Evolutionary conservation across 2,329 filamentous ascomycete species (phyloP).

Genomic region (Arthrobotrys megalospora): DNA sequence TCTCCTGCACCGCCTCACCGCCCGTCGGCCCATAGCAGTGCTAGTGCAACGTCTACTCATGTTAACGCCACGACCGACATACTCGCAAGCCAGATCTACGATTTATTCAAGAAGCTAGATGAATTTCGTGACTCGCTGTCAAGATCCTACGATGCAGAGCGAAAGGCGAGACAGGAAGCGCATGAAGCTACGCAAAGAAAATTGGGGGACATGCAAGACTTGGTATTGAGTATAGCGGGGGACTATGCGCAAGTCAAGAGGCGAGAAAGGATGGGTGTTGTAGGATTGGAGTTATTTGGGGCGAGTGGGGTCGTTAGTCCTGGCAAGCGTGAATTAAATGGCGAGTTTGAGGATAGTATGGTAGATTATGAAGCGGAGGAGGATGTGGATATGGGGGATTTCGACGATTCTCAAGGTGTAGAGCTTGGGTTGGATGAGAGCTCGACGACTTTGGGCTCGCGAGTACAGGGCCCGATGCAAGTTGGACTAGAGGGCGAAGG

Average conservation of each 20-base stretch:
- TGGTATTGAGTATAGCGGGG: constrained; percentile 11
- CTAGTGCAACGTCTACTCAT: not conserved
- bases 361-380: constrained; percentile 7
- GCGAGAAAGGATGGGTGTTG: constrained; percentile 23
- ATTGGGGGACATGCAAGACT: constrained; percentile 35
- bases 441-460: not conserved
- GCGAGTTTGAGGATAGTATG: constrained; percentile 7
- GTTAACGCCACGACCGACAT: constrained; percentile 7
- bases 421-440: constrained; percentile 27
- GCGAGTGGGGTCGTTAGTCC: constrained; percentile 29
- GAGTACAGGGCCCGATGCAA: not conserved
- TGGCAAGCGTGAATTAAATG: not conserved
- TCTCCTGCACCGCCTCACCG: not conserved
- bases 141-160: constrained; percentile 27
- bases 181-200: constrained; percentile 40
- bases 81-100: constrained; percentile 29
- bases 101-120: constrained; percentile 33
- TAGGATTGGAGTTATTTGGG: constrained; percentile 36
- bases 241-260: constrained; percentile 28
- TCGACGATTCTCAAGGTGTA: constrained; percentile 36
- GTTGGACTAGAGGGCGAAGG: not conserved
- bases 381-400: constrained; percentile 44
- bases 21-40: not conserved
- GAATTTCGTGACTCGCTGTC: constrained; percentile 31
- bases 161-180: constrained; percentile 29